Evolutionary conservation across 2,329 filamentous ascomycete species (phyloP).

Genomic region (Colletotrichum tropicale): DNA sequence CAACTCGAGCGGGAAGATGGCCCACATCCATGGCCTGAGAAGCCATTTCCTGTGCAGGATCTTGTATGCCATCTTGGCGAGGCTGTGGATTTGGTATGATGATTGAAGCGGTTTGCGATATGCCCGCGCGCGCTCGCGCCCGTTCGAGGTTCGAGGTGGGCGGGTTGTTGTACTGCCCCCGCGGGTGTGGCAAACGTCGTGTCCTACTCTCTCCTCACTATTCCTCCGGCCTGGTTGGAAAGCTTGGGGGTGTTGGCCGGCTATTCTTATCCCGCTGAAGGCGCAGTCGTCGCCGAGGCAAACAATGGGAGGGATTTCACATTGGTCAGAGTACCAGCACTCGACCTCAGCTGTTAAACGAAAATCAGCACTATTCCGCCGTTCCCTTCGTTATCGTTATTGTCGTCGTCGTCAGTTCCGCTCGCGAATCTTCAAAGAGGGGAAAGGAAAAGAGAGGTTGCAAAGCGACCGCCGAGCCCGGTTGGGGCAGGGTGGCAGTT

Average conservation of each 20-base stretch:
- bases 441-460: background rate
- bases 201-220: background rate
- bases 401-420: background rate
- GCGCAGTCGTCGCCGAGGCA: constrained; percentile 15
- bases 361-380: background rate
- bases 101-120: background rate
- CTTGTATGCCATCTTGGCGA: constrained; percentile 54
- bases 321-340: constrained; percentile 18
- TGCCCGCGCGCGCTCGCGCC: background rate
- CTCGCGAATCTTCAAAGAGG: background rate
- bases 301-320: background rate
- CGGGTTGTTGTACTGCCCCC: background rate
- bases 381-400: background rate
- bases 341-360: background rate
- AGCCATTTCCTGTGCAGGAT: constrained; percentile 66
- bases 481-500: constrained; percentile 15
- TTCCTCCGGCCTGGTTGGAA: background rate
- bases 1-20: constrained; percentile 70
- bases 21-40: constrained; percentile 63
- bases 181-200: background rate
- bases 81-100: no score
- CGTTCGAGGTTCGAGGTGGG: background rate
- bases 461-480: background rate
- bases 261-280: background rate
- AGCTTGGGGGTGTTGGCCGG: background rate